These are phyloP conservation scores for Ceratocystis ficicola DNA, from an alignment of 2,329 filamentous ascomycete species.

Conservation along the genomic window DNA sequence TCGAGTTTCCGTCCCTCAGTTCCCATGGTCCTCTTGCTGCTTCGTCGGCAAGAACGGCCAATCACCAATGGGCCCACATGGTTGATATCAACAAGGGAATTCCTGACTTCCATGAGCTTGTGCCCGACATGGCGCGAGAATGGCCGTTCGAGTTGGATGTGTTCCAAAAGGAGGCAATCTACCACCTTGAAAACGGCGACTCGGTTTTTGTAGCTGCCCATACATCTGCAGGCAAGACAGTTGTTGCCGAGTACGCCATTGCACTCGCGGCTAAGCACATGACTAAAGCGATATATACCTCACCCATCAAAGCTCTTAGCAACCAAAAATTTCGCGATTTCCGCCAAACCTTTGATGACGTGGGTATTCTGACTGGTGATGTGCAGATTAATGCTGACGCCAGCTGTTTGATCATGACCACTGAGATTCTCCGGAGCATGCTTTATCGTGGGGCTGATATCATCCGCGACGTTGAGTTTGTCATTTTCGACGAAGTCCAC, in stretches of 20 bases:
- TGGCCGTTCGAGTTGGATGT: constrained; percentile 97
- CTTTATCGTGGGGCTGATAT: constrained; percentile 90
- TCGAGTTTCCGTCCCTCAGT: constrained; percentile 86
- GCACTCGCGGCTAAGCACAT: constrained; percentile 94
- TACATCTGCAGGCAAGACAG: constrained; percentile 94
- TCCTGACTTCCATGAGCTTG: constrained; percentile 82
- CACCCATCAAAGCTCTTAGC: constrained; percentile 93
- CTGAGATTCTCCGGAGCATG: constrained; percentile 96
- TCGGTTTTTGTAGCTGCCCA: constrained; percentile 97
- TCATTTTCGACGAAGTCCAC: constrained; percentile 98
- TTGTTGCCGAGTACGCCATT: constrained; percentile 96
- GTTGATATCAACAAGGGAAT: constrained; percentile 90
- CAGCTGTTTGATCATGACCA: constrained; percentile 98
- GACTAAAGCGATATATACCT: constrained; percentile 99
- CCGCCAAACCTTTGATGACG: constrained; percentile 77
- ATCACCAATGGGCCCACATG: constrained; percentile 94
- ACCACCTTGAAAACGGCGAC: constrained; percentile 90
- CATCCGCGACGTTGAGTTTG: constrained; percentile 93
- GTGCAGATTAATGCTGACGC: constrained; percentile 97
- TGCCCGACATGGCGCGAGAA: constrained; percentile 89
- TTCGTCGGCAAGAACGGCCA: constrained; percentile 58
- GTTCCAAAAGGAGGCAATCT: constrained; percentile 97
- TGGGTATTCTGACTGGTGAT: constrained; percentile 92
- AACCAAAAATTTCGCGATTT: constrained; percentile 99
- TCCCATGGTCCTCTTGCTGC: constrained; percentile 65